phyloP scores from a whole-genome alignment of 768 basidiomycete species.

The Collybia sordida region DNA sequence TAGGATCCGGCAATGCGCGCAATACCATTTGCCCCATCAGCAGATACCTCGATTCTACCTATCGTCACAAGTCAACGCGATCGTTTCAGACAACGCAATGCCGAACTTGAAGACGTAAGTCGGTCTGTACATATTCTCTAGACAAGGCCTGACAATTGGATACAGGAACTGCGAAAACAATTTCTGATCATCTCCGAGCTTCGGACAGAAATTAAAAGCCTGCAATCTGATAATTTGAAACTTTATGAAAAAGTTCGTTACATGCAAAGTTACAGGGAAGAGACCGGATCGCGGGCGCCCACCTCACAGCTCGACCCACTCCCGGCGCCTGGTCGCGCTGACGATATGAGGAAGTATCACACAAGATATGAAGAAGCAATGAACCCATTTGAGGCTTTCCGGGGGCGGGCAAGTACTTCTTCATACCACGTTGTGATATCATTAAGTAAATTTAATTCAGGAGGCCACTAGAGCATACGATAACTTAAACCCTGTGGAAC shows the following conservation, averaged over 20 bases:
- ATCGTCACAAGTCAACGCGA: slow-evolving; percentile 98
- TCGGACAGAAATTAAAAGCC: slow-evolving; percentile 85
- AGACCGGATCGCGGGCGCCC: slow-evolving; percentile 52
- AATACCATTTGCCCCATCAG: slow-evolving; percentile 37
- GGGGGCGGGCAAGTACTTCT: slow-evolving; percentile 73
- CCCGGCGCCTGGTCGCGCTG: slow-evolving; percentile 46
- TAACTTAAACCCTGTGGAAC: slow-evolving; percentile 88
- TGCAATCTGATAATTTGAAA: slow-evolving; percentile 96
- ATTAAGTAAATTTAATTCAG: slow-evolving; percentile 36
- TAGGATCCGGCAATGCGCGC: slow-evolving; percentile 13
- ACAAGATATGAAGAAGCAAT: slow-evolving; percentile 94
- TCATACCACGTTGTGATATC: slow-evolving; percentile 2
- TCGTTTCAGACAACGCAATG: slow-evolving; percentile 95
- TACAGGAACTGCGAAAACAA: slow-evolving; percentile 90
- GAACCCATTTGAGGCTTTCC: slow-evolving; percentile 98
- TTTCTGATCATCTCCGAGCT: slow-evolving; percentile 93
- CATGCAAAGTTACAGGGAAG: slow-evolving; percentile 94
- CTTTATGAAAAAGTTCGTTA: slow-evolving; percentile 98
- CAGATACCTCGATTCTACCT: slow-evolving; percentile 94
- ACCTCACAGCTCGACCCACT: slow-evolving; percentile 69
- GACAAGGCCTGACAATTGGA: not conserved
- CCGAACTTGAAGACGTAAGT: slow-evolving; percentile 90
- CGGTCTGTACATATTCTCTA: not conserved
- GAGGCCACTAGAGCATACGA: slow-evolving; percentile 94
- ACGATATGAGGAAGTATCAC: slow-evolving; percentile 87